These are phyloP conservation scores for Neonectria hederae DNA, from an alignment of 2,329 filamentous ascomycete genomes.

Conservation along the genomic window DNA sequence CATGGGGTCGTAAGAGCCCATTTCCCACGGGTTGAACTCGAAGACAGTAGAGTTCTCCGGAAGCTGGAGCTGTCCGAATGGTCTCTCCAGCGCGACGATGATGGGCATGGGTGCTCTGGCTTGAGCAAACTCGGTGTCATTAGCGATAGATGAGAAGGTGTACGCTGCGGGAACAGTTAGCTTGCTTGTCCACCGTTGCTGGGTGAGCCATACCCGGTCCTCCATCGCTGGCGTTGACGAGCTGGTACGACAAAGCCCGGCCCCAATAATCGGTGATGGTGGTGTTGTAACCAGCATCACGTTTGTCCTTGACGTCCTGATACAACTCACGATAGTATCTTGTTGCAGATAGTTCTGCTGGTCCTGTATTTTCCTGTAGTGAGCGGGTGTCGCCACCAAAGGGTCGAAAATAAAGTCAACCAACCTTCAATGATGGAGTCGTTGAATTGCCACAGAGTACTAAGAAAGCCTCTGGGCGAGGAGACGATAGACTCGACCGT, in stretches of 20 bases:
- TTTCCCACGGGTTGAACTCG: slow-evolving; percentile 83
- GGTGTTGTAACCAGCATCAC: slow-evolving; percentile 66
- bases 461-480: slow-evolving; percentile 18
- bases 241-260: slow-evolving; percentile 78
- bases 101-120: slow-evolving; percentile 77
- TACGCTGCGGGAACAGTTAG: slow-evolving; percentile 57
- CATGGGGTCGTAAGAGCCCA: slow-evolving; percentile 80
- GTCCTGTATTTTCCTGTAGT: slow-evolving; percentile 17
- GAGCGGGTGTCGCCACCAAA: not conserved
- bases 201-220: slow-evolving; percentile 53
- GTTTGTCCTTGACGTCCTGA: slow-evolving; percentile 68
- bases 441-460: slow-evolving; percentile 33
- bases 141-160: slow-evolving; percentile 75
- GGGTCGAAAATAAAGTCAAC: not conserved
- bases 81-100: slow-evolving; percentile 74
- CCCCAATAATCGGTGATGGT: slow-evolving; percentile 86
- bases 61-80: slow-evolving; percentile 68
- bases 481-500: slow-evolving; percentile 58
- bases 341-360: slow-evolving; percentile 5
- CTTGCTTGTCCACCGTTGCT: not conserved
- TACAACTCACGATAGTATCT: slow-evolving; percentile 70
- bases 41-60: slow-evolving; percentile 73
- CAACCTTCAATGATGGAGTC: slow-evolving; percentile 44
- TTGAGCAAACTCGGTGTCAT: slow-evolving; percentile 66
- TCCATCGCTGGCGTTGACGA: slow-evolving; percentile 76